Conservation (phyloP, 257 asterid genomes). For the Solanum chaucha region DNA sequence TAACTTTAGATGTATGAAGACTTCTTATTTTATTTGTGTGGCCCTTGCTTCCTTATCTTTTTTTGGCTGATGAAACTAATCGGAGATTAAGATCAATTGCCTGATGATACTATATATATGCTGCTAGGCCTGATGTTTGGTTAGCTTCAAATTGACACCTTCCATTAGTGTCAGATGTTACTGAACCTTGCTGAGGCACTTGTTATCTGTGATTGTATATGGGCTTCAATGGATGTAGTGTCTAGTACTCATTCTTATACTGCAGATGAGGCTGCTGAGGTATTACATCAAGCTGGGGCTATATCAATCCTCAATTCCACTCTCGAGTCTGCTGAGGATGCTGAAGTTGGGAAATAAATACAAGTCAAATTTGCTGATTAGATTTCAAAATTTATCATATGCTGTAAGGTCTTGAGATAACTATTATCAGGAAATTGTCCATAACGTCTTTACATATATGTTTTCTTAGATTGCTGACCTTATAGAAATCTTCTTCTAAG, state of each 20-base stretch:
- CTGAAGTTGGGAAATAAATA: conserved; percentile 45
- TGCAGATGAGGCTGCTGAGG: conserved; percentile 58
- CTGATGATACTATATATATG: not conserved
- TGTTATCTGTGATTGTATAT: not conserved
- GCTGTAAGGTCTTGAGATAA: conserved; percentile 9
- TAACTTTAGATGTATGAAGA: not conserved
- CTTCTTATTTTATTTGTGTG: not conserved
- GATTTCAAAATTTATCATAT: conserved; percentile 31
- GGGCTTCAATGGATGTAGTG: not conserved
- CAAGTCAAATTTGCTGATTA: conserved; percentile 38
- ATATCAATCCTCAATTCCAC: conserved; percentile 34
- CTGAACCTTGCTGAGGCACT: not conserved
- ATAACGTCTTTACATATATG: not conserved
- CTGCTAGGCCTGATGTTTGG: not conserved
- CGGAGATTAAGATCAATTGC: not conserved
- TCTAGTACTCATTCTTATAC: not conserved
- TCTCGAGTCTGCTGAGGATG: conserved; percentile 38
- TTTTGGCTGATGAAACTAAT: not conserved
- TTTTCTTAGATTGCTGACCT: not conserved
- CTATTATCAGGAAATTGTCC: not conserved
- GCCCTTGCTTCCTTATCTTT: not conserved
- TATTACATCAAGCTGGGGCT: conserved; percentile 61
- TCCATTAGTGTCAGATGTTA: not conserved
- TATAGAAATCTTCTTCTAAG: not conserved
- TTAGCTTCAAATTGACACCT: not conserved